phyloP scores from a whole-genome alignment of 1,284 basidiomycete genomes.

The Tausonia pullulans region DNA sequence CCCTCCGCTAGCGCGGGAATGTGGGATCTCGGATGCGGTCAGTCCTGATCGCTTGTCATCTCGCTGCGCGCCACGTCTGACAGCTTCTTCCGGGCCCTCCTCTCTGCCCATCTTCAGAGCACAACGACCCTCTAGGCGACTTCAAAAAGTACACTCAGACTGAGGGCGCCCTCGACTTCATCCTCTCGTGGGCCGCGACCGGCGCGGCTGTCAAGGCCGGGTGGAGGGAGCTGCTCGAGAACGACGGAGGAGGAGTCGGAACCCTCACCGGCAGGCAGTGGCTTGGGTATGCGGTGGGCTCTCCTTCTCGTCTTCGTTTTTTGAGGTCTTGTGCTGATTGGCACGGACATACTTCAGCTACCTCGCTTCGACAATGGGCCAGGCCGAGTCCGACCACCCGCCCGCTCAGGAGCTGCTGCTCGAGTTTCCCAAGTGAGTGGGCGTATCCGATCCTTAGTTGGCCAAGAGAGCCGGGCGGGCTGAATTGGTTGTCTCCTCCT shows the following conservation, averaged over 20 bases:
- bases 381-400: slow-evolving; percentile 33
- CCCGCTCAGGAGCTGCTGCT: slow-evolving; percentile 36
- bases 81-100: no score
- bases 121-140: background rate
- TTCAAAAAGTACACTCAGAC: background rate
- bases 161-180: background rate
- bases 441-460: no score
- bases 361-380: slow-evolving; percentile 32
- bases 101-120: background rate
- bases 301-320: slow-evolving; percentile 16
- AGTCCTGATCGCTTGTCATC: no score
- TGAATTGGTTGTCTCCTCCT: no score
- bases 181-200: background rate
- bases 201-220: background rate
- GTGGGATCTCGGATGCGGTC: slow-evolving; percentile 33
- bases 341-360: background rate
- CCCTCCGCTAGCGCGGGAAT: slow-evolving; percentile 33
- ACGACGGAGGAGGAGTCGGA: background rate
- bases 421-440: slow-evolving; percentile 27
- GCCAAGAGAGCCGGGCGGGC: no score
- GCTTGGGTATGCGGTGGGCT: background rate
- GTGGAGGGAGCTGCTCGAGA: background rate
- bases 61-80: no score
- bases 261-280: background rate
- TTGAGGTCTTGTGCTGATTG: slow-evolving; percentile 26